Base-by-base conservation (phyloP, 306 rosid genomes). In the Mimosa pudica region DNA sequence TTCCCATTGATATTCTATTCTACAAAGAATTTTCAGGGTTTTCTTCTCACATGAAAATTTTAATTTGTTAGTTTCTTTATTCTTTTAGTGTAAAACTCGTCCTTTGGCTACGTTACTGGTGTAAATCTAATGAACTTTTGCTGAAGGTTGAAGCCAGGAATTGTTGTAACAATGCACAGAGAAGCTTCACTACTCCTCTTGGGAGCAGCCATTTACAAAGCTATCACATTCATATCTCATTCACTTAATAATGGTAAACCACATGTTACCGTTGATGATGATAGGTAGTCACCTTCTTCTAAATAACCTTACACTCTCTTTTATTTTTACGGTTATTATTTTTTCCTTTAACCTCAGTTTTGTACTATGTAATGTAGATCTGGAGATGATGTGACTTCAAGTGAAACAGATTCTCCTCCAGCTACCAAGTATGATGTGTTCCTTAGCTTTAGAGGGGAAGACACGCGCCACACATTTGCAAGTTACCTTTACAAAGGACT, bases 401-500 rank as follows among this genome's bases (percentile, higher is more conserved):
- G 3, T 16, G 6, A 18, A 55, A 55, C 32, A 24, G 10, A 42
- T 42, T 68, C 58, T 16, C 16, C 58, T 52, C 58, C 18, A 3
- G 6, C 8, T 52, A 52, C 1, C 18, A 52, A 52, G 20, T 52
- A 52, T 11, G 38, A 20, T 60, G 36, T 18, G 30, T 68, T 68
- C 17, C 51, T 68, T n/a, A 68, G 73, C 17, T 68, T 68, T 11
- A 68, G 73, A 68, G 73, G 73, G 3, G 52, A 68, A 18, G 73
- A 68, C 35, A 60, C 73, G 0, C 72, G 51, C 3, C 33, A 67
- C 33, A n/a, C 9, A 17, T 67, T 67, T 12, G 45, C 54, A 1
- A 41, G 52, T 44, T 6, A 42, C 45, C 73, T 68, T 68, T 68
- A 68, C 45, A 32, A 68, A 3, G 72, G 33, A 3, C 6, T 68